These are phyloP conservation scores for Thermothelomyces thermophilus DNA, from an alignment of 2,329 filamentous ascomycete genomes.

Conservation along the genomic window DNA sequence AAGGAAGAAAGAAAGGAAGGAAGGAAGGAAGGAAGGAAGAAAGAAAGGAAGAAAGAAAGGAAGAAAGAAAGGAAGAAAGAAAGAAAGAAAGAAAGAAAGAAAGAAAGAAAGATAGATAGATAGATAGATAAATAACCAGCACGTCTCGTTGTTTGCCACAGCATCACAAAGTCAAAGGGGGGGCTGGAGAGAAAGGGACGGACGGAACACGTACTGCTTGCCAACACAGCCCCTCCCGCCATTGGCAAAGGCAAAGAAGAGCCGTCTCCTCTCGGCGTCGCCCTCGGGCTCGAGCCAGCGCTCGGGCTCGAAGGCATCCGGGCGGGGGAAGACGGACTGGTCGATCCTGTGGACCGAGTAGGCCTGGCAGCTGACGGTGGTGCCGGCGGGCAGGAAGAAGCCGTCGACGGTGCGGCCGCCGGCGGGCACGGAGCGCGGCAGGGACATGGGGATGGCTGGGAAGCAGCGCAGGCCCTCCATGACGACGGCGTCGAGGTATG, in stretches of 20 bases:
- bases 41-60: no score
- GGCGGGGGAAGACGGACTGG: conserved; percentile 65
- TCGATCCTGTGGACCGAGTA: conserved; percentile 55
- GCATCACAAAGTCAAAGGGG: no score
- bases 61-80: no score
- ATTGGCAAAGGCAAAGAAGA: conserved; percentile 60
- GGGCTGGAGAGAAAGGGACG: no score
- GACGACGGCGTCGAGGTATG: conserved; percentile 57
- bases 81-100: no score
- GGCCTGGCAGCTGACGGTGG: conserved; percentile 55
- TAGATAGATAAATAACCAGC: no score
- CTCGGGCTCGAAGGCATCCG: conserved; percentile 71
- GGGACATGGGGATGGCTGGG: conserved; percentile 59
- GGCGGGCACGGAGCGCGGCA: conserved; percentile 52
- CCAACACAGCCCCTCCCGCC: conserved; percentile 61
- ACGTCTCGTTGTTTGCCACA: no score
- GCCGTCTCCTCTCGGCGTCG: conserved; percentile 59
- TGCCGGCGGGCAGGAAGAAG: conserved; percentile 45
- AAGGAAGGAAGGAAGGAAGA: no score
- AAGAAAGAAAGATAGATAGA: no score
- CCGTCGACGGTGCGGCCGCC: conserved; percentile 51
- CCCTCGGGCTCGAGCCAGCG: conserved; percentile 73
- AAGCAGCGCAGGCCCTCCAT: conserved; percentile 57
- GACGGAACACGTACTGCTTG: conserved; percentile 63
- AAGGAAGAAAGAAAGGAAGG: no score